phyloP scores from a whole-genome alignment of 768 basidiomycete species.

The Suillus paluster region DNA sequence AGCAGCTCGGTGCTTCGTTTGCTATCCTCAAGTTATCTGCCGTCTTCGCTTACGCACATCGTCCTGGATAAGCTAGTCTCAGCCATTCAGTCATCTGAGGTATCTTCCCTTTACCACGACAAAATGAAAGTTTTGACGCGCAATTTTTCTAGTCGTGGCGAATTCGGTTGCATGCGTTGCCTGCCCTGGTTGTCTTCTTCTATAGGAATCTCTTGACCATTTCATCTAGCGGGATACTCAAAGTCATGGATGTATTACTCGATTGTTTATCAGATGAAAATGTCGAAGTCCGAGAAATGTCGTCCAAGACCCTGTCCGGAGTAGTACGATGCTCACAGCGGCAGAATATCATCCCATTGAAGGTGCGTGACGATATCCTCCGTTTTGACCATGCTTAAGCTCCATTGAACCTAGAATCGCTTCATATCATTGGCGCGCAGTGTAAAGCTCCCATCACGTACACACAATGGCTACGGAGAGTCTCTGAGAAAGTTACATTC shows the following conservation, averaged over 20 bases:
- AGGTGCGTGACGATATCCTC: slow-evolving; percentile 49
- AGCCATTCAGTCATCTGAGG: slow-evolving; percentile 80
- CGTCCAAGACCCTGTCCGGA: slow-evolving; percentile 83
- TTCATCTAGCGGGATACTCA: slow-evolving; percentile 64
- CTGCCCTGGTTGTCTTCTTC: slow-evolving; percentile 89
- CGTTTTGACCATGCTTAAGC: slow-evolving; percentile 1
- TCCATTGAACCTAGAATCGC: slow-evolving; percentile 59
- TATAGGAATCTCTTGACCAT: slow-evolving; percentile 86
- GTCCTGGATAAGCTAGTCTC: slow-evolving; percentile 65
- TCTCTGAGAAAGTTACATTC: slow-evolving; percentile 79
- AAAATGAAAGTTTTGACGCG: slow-evolving; percentile 16
- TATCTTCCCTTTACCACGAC: slow-evolving; percentile 37
- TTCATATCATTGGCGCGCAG: slow-evolving; percentile 69
- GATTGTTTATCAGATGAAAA: slow-evolving; percentile 89
- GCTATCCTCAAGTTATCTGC: slow-evolving; percentile 80
- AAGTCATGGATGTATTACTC: slow-evolving; percentile 81
- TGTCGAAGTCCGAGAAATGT: slow-evolving; percentile 92
- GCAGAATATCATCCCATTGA: slow-evolving; percentile 81
- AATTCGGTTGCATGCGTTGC: slow-evolving; percentile 84
- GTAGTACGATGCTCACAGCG: slow-evolving; percentile 91
- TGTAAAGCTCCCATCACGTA: slow-evolving; percentile 67
- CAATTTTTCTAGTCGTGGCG: slow-evolving; percentile 74
- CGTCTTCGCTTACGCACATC: slow-evolving; percentile 62
- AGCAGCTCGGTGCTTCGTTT: slow-evolving; percentile 82
- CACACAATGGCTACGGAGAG: slow-evolving; percentile 73